Evolutionary conservation across 345 rosid genomes (phyloP), one percentile per base, ranked within the genome.

Genomic region (Eucalyptus pauciflora): DNA sequence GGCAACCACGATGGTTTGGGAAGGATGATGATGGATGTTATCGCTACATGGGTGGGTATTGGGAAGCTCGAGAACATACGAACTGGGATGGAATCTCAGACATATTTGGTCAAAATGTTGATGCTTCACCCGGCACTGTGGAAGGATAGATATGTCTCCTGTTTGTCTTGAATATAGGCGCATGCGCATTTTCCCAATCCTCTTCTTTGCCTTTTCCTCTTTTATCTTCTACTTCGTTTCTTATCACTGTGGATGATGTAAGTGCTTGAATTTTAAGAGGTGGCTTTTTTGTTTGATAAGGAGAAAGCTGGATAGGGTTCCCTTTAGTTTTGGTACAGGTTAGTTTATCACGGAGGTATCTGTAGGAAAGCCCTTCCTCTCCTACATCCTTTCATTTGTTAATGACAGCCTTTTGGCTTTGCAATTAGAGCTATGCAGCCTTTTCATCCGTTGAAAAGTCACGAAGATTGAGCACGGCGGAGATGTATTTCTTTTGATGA

Each of bases 1-100:
- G 99, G 99, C 98, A 93, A 89, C 99, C 99, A 24, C 94, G 98
- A 88, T 98, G 99, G 99, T 98, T 97, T 86, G 88, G 58, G 22
- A 96, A 95, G 87, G 99, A 95, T 29, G 98, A 96, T 89, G 99
- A 97, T 87, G 97, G 99, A 33, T 96, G 97, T 91, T 98, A 98
- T 89, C 95, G 91, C 7, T 98, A 97, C 56, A 67, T 86, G 2
- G 99, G 99, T n/a, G 97, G 97, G 20, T 98, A 98, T 88, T 98
- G 99, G 99, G 97, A 98, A 94, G 93, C 97, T 85, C 94, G 97
- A 92, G 99, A 95, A 50, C 94, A 92, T 85, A 92, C 90, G 89
- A 90, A 92, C 12, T 98, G 99, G 99, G 93, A 92, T 86, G 94
- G 89, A 54, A 96, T 97, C 79, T 89, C 96, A 4, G 93, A 95